A percentile compares a stretch with the other conserved stretches of the same genome.
Conservation (phyloP, 495 filamentous ascomycete genomes). For the Tuber magnatum region DNA sequence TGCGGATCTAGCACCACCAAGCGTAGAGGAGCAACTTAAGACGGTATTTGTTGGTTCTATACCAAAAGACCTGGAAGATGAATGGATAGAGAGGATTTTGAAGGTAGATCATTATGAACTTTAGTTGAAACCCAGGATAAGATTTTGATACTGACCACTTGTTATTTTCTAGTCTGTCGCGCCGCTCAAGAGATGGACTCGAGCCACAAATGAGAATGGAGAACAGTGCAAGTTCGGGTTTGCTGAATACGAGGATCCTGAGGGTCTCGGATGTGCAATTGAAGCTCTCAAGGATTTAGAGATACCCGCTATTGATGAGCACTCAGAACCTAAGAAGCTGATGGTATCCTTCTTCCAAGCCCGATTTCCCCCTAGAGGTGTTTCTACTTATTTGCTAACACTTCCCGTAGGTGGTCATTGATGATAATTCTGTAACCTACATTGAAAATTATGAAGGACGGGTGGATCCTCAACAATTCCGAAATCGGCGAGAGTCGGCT, state of each 20-base stretch:
- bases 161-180: constrained; percentile 52
- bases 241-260: constrained; percentile 89
- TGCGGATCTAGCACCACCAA: constrained; percentile 72
- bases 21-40: constrained; percentile 77
- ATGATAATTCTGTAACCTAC: constrained; percentile 70
- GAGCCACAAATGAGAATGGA: constrained; percentile 70
- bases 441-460: constrained; percentile 68
- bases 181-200: constrained; percentile 73
- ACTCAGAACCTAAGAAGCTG: constrained; percentile 28
- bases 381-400: constrained; percentile 19
- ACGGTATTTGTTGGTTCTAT: constrained; percentile 88
- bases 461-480: constrained; percentile 58
- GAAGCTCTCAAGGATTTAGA: constrained; percentile 80
- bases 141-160: background rate
- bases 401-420: constrained; percentile 68
- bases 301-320: constrained; percentile 56
- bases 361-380: no score
- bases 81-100: constrained; percentile 75
- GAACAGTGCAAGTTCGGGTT: constrained; percentile 90
- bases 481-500: constrained; percentile 61
- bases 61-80: constrained; percentile 68
- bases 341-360: constrained; percentile 18
- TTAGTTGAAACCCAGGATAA: background rate
- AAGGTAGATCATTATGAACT: constrained; percentile 32
- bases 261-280: constrained; percentile 77